Base-by-base conservation (phyloP, 495 filamentous ascomycete genomes). In the Stereocaulon alpinum region DNA sequence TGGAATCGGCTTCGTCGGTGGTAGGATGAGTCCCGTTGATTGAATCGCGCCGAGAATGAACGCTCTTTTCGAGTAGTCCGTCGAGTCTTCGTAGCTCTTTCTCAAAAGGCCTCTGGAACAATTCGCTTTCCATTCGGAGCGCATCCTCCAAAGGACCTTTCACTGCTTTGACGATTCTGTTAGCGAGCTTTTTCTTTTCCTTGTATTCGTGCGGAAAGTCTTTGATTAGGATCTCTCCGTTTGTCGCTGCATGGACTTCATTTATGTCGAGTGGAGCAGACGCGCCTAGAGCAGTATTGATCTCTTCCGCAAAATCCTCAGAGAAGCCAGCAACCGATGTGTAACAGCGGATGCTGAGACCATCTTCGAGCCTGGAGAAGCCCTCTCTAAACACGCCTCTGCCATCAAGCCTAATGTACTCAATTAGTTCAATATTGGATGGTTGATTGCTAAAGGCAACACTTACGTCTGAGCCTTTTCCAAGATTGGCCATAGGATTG, bases 161-260 rank as follows among this genome's bases (percentile, higher is more conserved):
- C 27, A 95, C 78, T 4, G 82, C 80, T 69, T 88, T 89, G 60
- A 95, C 77, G 53, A 96, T 91, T 45, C 88, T 79, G 68, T 92
- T 95, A 15, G 86, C 92, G 30, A 89, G 73, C 66, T 79, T 83
- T 63, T 82, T 80, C 63, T 80, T 80, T 59, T 84, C 82, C 54
- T 84, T 85, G 61, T 83, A 78, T 61, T 85, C 80, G 40, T 83
- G 69, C 58, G 76, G 84, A 20, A 88, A 77, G 55, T 79, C 76
- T 60, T 57, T 68, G 29, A 40, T 17, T 6, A 75, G 71, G 17
- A 74, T 76, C 43, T 77, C 73, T 30, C 79, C 78, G 63, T 75
- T 76, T 18, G 80, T 75, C 59, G 79, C 77, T 47, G 76, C 69
- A 42, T 82, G 76, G 17, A 77, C 74, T 54, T 81, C 76, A 6